Evolutionary conservation across 2,329 filamentous ascomycete genomes (phyloP).

Genomic region (Nemania sp.): DNA sequence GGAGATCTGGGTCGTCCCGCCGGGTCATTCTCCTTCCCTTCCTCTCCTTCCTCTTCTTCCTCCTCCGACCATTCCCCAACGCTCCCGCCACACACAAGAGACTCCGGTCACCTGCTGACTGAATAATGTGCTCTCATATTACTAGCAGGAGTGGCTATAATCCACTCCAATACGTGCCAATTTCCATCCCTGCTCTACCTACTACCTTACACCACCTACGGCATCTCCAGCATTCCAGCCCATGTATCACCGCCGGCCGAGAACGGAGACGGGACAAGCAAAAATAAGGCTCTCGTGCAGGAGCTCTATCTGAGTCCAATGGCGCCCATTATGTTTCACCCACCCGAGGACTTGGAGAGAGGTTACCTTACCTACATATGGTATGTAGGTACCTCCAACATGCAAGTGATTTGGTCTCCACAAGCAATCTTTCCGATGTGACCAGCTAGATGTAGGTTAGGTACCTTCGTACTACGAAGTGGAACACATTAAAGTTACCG

Average conservation of each 20-base stretch:
- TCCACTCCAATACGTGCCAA: neutral
- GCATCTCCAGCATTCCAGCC: neutral
- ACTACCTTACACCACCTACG: no score
- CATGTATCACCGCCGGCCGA: neutral
- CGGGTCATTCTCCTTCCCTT: neutral
- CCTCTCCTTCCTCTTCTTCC: neutral
- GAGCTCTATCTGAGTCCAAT: no score
- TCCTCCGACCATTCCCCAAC: neutral
- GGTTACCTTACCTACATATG: no score
- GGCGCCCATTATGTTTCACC: neutral
- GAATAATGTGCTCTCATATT: slow-evolving; percentile 3
- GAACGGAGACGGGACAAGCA: neutral
- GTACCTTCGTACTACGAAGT: no score
- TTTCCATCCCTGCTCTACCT: neutral
- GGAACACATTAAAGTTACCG: no score
- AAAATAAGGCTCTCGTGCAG: neutral
- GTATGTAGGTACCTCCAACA: no score
- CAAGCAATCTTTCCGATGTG: neutral
- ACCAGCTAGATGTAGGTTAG: neutral
- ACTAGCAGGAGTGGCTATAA: no score
- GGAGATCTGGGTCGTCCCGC: no score
- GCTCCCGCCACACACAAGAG: slow-evolving; percentile 7
- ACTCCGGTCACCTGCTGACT: slow-evolving; percentile 13
- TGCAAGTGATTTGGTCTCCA: neutral
- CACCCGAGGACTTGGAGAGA: neutral